Base-by-base conservation (phyloP, 177 flowering plant genomes). In the Vitis hybrid region DNA sequence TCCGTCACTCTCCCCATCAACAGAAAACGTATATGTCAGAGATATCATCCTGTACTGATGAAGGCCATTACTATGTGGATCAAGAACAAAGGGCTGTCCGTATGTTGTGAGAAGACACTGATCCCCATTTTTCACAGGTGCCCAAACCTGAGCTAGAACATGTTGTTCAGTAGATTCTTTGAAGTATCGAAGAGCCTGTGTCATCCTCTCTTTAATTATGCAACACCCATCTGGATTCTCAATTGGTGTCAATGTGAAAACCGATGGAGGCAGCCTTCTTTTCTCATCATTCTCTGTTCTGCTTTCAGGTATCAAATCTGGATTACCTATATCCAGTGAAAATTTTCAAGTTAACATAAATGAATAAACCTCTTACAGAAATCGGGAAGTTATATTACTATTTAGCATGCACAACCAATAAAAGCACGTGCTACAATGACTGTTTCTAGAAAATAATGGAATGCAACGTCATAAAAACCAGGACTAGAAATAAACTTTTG, bases 101-200 rank as follows among this genome's bases (percentile, higher is more conserved):
- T 90, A 90, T 76, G 99, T 96, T 62, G 98, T 93, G 71, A 96
- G 94, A 8, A 91, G 86, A 77, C 73, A 83, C 8, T 79, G 83
- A 68, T 81, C 84, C 18, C 91, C 90, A 62, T 71, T 84, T 70
- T 85, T 93, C 0, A 93, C 87, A 10, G 99, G 99, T 5, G 91
- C 99, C 99, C 99, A 95, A 71, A 95, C 89, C 81, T 95, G 99
- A 69, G 93, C 98, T 19, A 95, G 78, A 68, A 90, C 83, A 69
- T 87, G 94, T 64, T 91, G 90, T 60, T 88, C 97, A 9, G 87
- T 86, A 5, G 89, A 84, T 39, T 90, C 94, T 72, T 87, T 93
- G 71, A 91, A 84, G 80, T 86, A 82, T 13, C 97, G 79, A 67
- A 96, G 90, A 14, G 99, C 99, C 71, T 81, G 92, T 22, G 85